Evolutionary conservation across 1,284 basidiomycete species (phyloP), one percentile per base, ranked within the genome.

Genomic region (Testicularia cyperi): DNA sequence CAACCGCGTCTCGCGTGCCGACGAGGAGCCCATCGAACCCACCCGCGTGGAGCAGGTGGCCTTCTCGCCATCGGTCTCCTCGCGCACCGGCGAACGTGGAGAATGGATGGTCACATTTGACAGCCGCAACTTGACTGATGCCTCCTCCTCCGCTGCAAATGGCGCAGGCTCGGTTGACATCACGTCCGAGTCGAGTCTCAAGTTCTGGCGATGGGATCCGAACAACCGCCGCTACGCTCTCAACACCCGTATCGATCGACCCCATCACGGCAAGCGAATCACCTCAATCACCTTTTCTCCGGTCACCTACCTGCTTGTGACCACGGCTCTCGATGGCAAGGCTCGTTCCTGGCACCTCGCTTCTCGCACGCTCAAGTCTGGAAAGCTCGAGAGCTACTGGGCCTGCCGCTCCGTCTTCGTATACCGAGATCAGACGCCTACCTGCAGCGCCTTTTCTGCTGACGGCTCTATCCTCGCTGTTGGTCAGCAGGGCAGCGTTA

Each of bases 71-170:
- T 6, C 44, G 9, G 25, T 39, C 8, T 49, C 46, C 13, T 19
- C 38, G 40, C 40, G 41, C 27, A 51, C 48, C 8, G 54, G 43
- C 21, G 44, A 47, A 18, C 38, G 44, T 14, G 57, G 56, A 19
- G 81, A 85, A 38, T 97, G 94, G 92, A 86, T 99, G 85, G 91
- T 91, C 1, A 95, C 94, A 0, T 78, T 92, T 27, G 94, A 98
- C 77, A 80, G 80, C 24, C 83, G 92, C 42, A 61, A 68, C 20
- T 39, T 63, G 9, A 41, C 48, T 5, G 51, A 57, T 6, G 18
- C 31, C 5, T 23, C 46, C 5, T 38, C 36, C 22, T 53, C 53
- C 2, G 41, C 47, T 8, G n/a, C n/a, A n/a, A n/a, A n/a, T n/a
- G n/a, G n/a, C n/a, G n/a, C n/a, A n/a, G n/a, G n/a, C n/a, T n/a